Base-by-base conservation (phyloP, 169 alveolate species). In the Plasmodium sp. region DNA sequence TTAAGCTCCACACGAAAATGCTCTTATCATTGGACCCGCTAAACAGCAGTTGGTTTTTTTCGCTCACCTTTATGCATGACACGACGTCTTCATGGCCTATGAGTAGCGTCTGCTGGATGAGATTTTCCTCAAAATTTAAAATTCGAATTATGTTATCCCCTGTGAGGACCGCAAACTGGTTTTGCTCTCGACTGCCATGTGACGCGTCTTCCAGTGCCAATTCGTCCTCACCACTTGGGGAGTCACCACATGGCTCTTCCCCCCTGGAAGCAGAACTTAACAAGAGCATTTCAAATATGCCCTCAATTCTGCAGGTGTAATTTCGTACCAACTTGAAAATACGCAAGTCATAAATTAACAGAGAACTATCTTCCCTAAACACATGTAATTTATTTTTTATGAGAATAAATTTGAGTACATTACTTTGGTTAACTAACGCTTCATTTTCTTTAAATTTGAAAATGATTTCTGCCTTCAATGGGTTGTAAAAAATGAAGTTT, bases 71-170 rank as follows among this genome's bases (percentile, higher is more conserved):
- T 36, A 91, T 91, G 5, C 92, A 71, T 10, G 92, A 81, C 2
- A 91, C 95, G 83, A 91, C 84, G 74, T 91, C 95, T 43, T 91
- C 95, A 81, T 91, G 95, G 6, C 95, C 92, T 39, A 91, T 91
- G 16, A 91, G 31, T 82, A 91, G 71, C 27, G n/a, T 81, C 71
- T 91, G 95, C 39, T 36, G 36, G 39, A 91, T 91, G 45, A 91
- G 33, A 71, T 91, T 81, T 36, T 88, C 88, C 73, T 88, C 48
- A 56, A 91, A 81, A 33, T 48, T 82, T 91, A 91, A 81, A 27
- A 91, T 81, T 72, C 92, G 81, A 43, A 91, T 91, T 41, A 91
- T 91, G 56, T 72, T 81, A 91, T 91, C 95, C 9, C 95, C 95
- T 48, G 75, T 41, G 51, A 91, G 77, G 54, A 71, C 45, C 51